Conservation (phyloP, 768 basidiomycete genomes). For the Boletus rubroflammeus region DNA sequence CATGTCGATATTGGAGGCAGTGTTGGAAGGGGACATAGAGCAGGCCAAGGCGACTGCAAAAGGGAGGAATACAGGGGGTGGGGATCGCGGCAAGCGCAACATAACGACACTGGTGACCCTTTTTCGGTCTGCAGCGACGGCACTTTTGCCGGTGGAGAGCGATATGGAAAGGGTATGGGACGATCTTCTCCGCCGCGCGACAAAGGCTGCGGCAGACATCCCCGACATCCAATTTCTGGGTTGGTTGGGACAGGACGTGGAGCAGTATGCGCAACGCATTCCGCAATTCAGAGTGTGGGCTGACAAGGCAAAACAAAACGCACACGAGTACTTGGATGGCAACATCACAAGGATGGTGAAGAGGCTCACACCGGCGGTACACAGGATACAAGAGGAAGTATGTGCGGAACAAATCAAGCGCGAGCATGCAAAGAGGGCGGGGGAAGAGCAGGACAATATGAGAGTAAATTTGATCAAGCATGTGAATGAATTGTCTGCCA, state of each 20-base stretch:
- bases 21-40: too few relatives aligned
- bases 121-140: too few relatives aligned
- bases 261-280: background rate
- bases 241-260: background rate
- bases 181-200: background rate
- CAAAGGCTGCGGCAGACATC: background rate
- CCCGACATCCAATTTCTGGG: background rate
- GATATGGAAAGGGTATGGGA: background rate
- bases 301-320: background rate
- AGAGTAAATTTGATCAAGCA: background rate
- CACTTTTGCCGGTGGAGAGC: background rate
- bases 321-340: background rate
- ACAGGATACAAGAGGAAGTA: background rate
- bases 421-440: background rate
- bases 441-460: background rate
- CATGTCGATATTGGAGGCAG: too few relatives aligned
- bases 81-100: too few relatives aligned
- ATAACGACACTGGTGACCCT: too few relatives aligned
- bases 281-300: background rate
- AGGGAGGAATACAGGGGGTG: too few relatives aligned
- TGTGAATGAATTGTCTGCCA: background rate
- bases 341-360: background rate
- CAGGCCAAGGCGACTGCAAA: too few relatives aligned
- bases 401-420: background rate
- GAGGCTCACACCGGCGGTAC: background rate